Evolutionary conservation across 148 eudicot species (phyloP).

Genomic region (Dysphania ambrosioides): DNA sequence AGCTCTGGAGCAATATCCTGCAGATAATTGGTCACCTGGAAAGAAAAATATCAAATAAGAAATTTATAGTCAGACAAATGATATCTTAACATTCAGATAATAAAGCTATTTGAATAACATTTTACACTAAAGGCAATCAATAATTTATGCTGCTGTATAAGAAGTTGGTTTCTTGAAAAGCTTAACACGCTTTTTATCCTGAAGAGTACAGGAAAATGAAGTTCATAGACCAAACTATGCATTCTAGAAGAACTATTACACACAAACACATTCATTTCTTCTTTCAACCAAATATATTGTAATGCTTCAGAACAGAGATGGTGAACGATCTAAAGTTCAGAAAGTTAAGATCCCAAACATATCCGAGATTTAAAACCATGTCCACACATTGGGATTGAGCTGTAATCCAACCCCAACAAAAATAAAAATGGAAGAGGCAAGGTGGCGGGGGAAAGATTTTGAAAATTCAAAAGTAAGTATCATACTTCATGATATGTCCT

Average conservation of each 20-base stretch:
- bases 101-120: background rate
- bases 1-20: conserved; percentile 89
- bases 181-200: background rate
- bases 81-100: background rate
- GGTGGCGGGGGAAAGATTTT: too few species aligned
- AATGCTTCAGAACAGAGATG: background rate
- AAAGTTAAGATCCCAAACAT: background rate
- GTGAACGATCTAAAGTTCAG: background rate
- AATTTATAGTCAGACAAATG: background rate
- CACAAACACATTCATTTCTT: background rate
- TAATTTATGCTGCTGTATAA: conserved; percentile 1
- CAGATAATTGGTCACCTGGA: conserved; percentile 93
- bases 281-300: background rate
- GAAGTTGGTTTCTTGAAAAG: background rate
- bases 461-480: background rate
- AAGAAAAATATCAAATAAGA: conserved; percentile 6
- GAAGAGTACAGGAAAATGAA: background rate
- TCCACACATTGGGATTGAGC: background rate
- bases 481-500: conserved; percentile 93
- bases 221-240: background rate
- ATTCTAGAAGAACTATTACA: background rate
- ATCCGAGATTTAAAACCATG: too few species aligned
- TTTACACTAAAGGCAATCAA: background rate
- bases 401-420: background rate
- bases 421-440: background rate